A percentile compares a stretch with the other conserved stretches of the same genome.
These are phyloP conservation scores for Saturnispora mendoncae DNA, from an alignment of 805 yeast species.

Conservation along the genomic window DNA sequence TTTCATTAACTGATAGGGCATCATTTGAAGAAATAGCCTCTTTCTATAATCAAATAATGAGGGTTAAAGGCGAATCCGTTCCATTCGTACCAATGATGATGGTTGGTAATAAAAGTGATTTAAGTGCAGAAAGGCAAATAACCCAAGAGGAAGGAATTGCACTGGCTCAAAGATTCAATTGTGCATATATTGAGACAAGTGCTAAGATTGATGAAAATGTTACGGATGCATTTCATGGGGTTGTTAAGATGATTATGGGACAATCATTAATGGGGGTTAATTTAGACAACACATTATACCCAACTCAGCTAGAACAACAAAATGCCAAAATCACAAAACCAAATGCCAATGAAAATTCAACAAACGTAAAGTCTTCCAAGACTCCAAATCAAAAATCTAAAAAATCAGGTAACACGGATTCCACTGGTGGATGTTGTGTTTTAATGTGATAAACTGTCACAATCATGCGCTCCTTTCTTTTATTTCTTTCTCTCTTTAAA, in stretches of 20 bases:
- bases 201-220: constrained; percentile 90
- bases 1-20: constrained; percentile 75
- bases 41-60: constrained; percentile 44
- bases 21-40: constrained; percentile 78
- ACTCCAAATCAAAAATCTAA: neutral
- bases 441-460: constrained; percentile 22
- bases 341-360: neutral
- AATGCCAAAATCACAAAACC: constrained; percentile 13
- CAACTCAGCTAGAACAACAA: constrained; percentile 19
- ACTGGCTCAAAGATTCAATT: constrained; percentile 57
- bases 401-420: constrained; percentile 13
- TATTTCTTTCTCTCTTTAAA: neutral
- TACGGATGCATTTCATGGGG: constrained; percentile 28
- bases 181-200: constrained; percentile 82
- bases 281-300: constrained; percentile 23
- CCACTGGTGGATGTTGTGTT: constrained; percentile 29
- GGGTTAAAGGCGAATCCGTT: constrained; percentile 39
- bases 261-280: constrained; percentile 21
- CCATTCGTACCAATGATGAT: constrained; percentile 68
- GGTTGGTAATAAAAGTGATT: constrained; percentile 71
- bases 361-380: neutral
- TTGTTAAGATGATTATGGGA: constrained; percentile 29
- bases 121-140: constrained; percentile 56
- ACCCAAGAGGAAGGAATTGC: constrained; percentile 47
- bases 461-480: neutral